Evolutionary conservation across 805 yeast genomes (phyloP).

Genomic region (Zygosaccharomyces bailii): DNA sequence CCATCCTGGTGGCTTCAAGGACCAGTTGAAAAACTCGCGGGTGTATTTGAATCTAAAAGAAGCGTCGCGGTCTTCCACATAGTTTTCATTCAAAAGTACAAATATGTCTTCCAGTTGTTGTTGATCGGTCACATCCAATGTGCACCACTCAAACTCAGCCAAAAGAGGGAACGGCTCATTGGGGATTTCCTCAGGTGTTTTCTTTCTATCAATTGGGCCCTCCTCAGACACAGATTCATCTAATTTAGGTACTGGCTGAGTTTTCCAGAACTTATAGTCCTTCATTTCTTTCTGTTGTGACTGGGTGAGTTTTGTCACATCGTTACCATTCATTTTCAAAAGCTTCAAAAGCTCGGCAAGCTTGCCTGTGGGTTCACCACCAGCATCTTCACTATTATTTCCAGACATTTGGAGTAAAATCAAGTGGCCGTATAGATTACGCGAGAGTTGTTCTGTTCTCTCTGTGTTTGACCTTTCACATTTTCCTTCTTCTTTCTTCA

Average conservation of each 20-base stretch:
- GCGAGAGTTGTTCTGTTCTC: too few species aligned
- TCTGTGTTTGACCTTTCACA: too few species aligned
- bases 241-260: slow-evolving; percentile 87
- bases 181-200: slow-evolving; percentile 70
- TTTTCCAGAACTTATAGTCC: slow-evolving; percentile 95
- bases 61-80: slow-evolving; percentile 92
- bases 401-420: slow-evolving; percentile 1
- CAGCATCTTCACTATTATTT: slow-evolving; percentile 2
- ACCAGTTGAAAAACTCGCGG: slow-evolving; percentile 83
- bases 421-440: neutral
- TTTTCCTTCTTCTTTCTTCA: neutral
- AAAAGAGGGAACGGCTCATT: slow-evolving; percentile 67
- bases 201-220: slow-evolving; percentile 73
- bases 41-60: slow-evolving; percentile 89
- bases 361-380: slow-evolving; percentile 23
- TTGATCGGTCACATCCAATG: slow-evolving; percentile 57
- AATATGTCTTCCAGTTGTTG: slow-evolving; percentile 73
- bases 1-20: slow-evolving; percentile 93
- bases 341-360: slow-evolving; percentile 51
- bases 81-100: slow-evolving; percentile 76
- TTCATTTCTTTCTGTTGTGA: slow-evolving; percentile 70
- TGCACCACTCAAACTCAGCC: slow-evolving; percentile 85
- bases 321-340: slow-evolving; percentile 39
- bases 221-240: slow-evolving; percentile 64
- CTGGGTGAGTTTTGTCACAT: slow-evolving; percentile 45